These are phyloP conservation scores for Penicillium coffeae DNA, from an alignment of 495 filamentous ascomycete species.

Conservation along the genomic window DNA sequence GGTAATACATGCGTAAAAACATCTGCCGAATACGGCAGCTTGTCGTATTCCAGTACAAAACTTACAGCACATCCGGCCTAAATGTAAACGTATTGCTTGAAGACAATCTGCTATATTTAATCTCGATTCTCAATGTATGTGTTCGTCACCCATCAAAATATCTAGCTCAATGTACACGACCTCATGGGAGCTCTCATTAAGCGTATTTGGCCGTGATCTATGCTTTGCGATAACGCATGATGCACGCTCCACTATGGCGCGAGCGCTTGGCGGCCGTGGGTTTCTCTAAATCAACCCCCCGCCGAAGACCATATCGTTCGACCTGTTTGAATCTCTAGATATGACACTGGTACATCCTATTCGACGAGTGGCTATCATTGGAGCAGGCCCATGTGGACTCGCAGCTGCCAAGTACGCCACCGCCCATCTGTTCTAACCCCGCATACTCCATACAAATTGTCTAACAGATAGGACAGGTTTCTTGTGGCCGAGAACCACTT, in stretches of 20 bases:
- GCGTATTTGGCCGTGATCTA: not conserved
- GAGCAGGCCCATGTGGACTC: constrained; percentile 45
- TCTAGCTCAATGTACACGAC: too few relatives aligned
- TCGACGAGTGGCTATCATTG: constrained; percentile 41
- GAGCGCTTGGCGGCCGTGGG: constrained; percentile 7
- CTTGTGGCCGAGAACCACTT: constrained; percentile 71
- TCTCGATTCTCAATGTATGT: not conserved
- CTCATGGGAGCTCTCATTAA: too few relatives aligned
- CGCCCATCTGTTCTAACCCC: not conserved
- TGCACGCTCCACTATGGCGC: constrained; percentile 21
- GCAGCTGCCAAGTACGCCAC: constrained; percentile 37
- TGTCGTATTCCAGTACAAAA: not conserved
- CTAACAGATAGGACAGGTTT: constrained; percentile 47
- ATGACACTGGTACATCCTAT: constrained; percentile 27
- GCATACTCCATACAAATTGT: not conserved
- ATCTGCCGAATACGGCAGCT: not conserved
- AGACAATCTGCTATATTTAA: too few relatives aligned
- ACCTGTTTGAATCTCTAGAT: not conserved
- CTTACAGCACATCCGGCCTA: too few relatives aligned
- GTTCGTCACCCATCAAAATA: too few relatives aligned
- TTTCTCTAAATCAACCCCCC: constrained; percentile 4
- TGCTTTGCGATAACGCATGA: not conserved
- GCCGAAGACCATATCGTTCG: not conserved
- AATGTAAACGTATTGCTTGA: not conserved
- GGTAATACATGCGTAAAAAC: constrained; percentile 22